phyloP scores from a whole-genome alignment of 257 asterid genomes.

The Orobanche coerulescens region DNA sequence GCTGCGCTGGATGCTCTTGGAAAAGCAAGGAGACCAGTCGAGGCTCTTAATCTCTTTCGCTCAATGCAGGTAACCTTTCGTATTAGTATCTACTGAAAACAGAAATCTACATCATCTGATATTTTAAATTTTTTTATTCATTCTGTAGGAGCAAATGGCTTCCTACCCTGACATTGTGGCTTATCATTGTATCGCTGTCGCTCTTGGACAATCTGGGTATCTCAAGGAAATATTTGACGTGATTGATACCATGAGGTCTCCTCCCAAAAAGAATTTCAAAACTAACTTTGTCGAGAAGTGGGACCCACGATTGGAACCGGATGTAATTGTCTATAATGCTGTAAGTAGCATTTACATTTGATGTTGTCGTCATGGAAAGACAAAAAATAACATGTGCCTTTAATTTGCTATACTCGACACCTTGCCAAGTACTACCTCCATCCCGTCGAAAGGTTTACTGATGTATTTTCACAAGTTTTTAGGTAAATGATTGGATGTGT shows the following conservation, averaged over 20 bases:
- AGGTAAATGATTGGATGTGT: no score
- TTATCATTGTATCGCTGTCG: constrained; percentile 78
- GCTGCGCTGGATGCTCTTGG: constrained; percentile 87
- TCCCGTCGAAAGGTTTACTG: no score
- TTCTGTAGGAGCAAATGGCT: constrained; percentile 58
- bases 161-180: constrained; percentile 85
- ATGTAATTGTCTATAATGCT: constrained; percentile 70
- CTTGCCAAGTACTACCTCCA: background rate
- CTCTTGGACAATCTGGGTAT: constrained; percentile 98
- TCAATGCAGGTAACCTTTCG: constrained; percentile 64
- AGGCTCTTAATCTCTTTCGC: constrained; percentile 77
- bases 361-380: background rate
- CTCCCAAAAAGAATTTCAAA: constrained; percentile 78
- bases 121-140: background rate
- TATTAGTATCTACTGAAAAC: constrained; percentile 9
- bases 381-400: background rate
- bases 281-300: constrained; percentile 59
- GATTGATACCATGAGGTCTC: constrained; percentile 83
- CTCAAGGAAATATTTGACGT: constrained; percentile 89
- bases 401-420: background rate
- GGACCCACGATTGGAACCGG: constrained; percentile 92
- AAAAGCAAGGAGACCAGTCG: constrained; percentile 88
- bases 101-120: constrained; percentile 10
- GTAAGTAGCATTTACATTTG: constrained; percentile 39
- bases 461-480: no score